These are phyloP conservation scores for Talaromyces wortmannii DNA, from an alignment of 495 filamentous ascomycete species.

Conservation along the genomic window DNA sequence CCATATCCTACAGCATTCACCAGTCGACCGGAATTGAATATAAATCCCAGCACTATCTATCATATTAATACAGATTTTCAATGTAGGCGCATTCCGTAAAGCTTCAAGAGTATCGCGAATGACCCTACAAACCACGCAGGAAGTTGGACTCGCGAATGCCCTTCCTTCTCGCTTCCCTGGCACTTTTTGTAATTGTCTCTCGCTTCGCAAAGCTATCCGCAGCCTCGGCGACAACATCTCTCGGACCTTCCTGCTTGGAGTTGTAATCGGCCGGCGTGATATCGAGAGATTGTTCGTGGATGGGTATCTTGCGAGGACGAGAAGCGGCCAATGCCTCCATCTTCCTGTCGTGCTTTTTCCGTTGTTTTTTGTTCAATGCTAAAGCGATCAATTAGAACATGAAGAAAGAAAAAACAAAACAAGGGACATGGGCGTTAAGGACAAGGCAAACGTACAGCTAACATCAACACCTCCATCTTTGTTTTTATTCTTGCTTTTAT, in stretches of 20 bases:
- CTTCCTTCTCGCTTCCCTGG: conserved; percentile 62
- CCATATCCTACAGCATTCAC: too few species aligned
- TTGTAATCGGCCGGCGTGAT: conserved; percentile 52
- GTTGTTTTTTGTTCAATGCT: conserved; percentile 52
- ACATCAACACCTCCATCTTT: conserved; percentile 34
- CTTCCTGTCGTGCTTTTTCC: conserved; percentile 54
- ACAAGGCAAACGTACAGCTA: conserved; percentile 50
- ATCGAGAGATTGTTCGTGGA: conserved; percentile 81
- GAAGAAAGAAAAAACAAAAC: background rate
- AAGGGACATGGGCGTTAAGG: background rate
- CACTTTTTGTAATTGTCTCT: conserved; percentile 46
- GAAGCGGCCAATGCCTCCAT: conserved; percentile 58
- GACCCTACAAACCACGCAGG: conserved; percentile 66
- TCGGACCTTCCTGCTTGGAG: conserved; percentile 14
- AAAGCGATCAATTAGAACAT: conserved; percentile 3
- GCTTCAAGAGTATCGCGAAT: background rate
- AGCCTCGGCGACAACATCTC: conserved; percentile 22
- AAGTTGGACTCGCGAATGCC: conserved; percentile 92
- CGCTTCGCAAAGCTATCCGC: conserved; percentile 32
- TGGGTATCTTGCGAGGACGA: conserved; percentile 66
- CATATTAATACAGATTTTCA: background rate
- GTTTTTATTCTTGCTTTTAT: conserved; percentile 28
- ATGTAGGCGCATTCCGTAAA: background rate
- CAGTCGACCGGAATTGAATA: too few species aligned
- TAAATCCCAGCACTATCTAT: too few species aligned